Conservation (phyloP, 2,329 filamentous ascomycete species). For the Aspergillus awamori region DNA sequence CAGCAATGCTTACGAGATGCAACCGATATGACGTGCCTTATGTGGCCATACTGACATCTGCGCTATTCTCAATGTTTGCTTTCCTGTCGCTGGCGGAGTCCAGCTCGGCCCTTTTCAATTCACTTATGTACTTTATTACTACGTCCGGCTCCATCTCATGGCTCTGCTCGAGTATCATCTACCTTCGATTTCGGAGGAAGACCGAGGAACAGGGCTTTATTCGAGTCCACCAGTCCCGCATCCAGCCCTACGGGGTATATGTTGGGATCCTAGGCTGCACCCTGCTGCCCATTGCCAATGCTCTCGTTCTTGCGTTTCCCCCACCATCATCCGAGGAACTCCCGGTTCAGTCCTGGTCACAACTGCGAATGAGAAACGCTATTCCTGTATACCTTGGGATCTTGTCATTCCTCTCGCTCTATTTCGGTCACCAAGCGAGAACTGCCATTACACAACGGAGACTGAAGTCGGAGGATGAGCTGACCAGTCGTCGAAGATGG, state of each 20-base stretch:
- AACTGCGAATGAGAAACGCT: slow-evolving; percentile 3
- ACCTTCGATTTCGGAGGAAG: slow-evolving; percentile 43
- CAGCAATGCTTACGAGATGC: slow-evolving; percentile 59
- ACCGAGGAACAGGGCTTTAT: neutral
- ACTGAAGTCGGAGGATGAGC: neutral
- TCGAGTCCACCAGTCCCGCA: slow-evolving; percentile 5
- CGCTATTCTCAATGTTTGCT: slow-evolving; percentile 62
- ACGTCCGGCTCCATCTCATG: slow-evolving; percentile 71
- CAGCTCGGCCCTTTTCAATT: slow-evolving; percentile 66
- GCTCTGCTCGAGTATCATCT: slow-evolving; percentile 63
- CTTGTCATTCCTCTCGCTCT: neutral
- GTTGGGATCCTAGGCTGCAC: neutral
- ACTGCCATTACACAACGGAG: neutral
- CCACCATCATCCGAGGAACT: neutral
- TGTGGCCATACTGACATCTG: slow-evolving; percentile 58
- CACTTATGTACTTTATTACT: slow-evolving; percentile 70
- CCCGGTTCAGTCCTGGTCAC: neutral
- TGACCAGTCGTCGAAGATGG: neutral
- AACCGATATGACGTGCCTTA: slow-evolving; percentile 65
- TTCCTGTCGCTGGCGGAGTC: slow-evolving; percentile 67
- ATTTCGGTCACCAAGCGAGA: slow-evolving; percentile 1
- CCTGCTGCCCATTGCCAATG: slow-evolving; percentile 4
- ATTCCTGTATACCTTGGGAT: slow-evolving; percentile 8
- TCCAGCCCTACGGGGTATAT: slow-evolving; percentile 7
- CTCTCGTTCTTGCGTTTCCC: slow-evolving; percentile 5